Evolutionary conservation across 202 grass and related monocot genomes (phyloP), one percentile per base, ranked within the genome.

Genomic region (Musa balbisiana): DNA sequence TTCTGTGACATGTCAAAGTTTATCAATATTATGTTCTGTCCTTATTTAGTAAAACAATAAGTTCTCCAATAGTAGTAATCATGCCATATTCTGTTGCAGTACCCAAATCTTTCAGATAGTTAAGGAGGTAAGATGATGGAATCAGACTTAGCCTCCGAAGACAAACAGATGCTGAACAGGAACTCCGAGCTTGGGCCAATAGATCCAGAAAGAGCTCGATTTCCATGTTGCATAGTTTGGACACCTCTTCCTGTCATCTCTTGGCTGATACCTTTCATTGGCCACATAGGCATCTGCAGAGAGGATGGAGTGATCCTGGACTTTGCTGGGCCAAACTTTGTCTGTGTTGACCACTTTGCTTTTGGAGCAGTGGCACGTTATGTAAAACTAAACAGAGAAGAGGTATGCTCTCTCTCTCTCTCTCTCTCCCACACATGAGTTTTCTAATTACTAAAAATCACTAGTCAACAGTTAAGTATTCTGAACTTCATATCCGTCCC

Each of bases 241-340:
- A 98, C 94, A 25, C 90, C 94, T 19, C 81, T 98, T 80, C 94
- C 94, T 49, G 79, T 98, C 53, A 91, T 98, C 81, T 86, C 94
- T 62, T 98, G 94, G 94, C 15, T 98, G 74, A 71, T 98, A n/a
- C 94, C 94, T 2, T 93, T 98, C 83, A 85, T 98, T 3, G 94
- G 94, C 1, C 94, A 98, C 80, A 84, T 98, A 68, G 94, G 94
- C 4, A 98, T 93, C 19, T 93, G 90, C 80, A 86, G 88, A 86
- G 90, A 93, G 80, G 94, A 98, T 78, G 90, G 94, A 60, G 90
- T 98, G 2, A 98, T 93, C 73, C 79, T 98, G 77, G 94, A 98
- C 81, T 98, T 98, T 11, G 86, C 90, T 27, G 94, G 94, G 64
- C 86, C 94, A 49, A 84, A 98, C 81, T 98, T 98, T 62, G 85